Evolutionary conservation across 352 stramenopile genomes (phyloP).

Genomic region (Globisporangium polare): DNA sequence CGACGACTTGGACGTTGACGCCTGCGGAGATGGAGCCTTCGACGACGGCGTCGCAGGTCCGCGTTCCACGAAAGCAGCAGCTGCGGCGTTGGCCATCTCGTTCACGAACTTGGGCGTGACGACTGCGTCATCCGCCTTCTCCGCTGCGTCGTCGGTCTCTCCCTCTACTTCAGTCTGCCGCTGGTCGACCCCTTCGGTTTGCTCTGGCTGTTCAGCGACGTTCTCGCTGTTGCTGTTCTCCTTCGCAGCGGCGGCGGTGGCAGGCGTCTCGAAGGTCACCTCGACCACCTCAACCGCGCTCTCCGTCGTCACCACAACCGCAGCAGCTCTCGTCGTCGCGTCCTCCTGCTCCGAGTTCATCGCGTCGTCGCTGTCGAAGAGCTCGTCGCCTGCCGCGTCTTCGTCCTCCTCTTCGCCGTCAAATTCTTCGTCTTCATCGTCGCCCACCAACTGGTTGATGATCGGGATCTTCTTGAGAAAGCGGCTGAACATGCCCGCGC

Average conservation of each 20-base stretch:
- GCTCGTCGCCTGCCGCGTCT: neutral
- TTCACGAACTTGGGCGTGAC: constrained; percentile 2
- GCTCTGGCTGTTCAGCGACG: neutral
- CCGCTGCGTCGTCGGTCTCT: neutral
- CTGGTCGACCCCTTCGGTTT: constrained; percentile 19
- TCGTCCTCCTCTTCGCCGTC: constrained; percentile 15
- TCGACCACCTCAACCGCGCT: constrained; percentile 17
- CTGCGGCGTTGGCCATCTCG: neutral
- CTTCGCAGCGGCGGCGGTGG: neutral
- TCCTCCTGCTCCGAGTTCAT: constrained; percentile 18
- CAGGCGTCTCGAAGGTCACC: constrained; percentile 18
- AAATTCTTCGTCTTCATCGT: constrained; percentile 27
- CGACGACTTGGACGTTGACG: constrained; percentile 5
- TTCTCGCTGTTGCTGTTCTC: neutral
- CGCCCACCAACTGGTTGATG: constrained; percentile 44
- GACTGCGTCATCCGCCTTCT: neutral
- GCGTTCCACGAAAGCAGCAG: neutral
- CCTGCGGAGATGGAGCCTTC: constrained; percentile 7
- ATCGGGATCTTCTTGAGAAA: constrained; percentile 67
- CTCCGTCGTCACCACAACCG: constrained; percentile 13
- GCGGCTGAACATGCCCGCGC: constrained; percentile 44
- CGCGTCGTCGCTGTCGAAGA: constrained; percentile 13
- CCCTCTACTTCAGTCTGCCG: neutral
- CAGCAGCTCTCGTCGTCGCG: constrained; percentile 19
- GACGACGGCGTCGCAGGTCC: constrained; percentile 1